phyloP scores from a whole-genome alignment of 352 stramenopile genomes.

The Sclerospora graminicola region DNA sequence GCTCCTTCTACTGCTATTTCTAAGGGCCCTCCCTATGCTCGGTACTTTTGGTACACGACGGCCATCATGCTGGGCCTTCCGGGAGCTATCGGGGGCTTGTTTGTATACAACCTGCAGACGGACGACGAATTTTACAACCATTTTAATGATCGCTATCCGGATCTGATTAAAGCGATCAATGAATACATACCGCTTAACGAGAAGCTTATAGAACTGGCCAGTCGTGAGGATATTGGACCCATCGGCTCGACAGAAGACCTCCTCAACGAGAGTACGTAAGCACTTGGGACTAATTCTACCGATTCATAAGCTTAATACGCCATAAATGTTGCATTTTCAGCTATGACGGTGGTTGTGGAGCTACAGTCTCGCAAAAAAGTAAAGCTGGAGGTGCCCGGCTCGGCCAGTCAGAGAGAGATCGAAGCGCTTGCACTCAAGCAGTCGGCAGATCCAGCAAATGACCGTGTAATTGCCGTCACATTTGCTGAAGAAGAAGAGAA shows the following conservation, averaged over 20 bases:
- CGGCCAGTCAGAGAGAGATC: constrained; percentile 54
- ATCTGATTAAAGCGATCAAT: constrained; percentile 59
- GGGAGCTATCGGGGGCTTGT: constrained; percentile 39
- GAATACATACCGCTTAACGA: constrained; percentile 55
- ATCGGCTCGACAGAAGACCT: constrained; percentile 42
- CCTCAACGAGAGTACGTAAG: constrained; percentile 53
- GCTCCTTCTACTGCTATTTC: neutral
- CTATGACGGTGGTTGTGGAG: constrained; percentile 46
- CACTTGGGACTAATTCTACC: no score
- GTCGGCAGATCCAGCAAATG: constrained; percentile 18
- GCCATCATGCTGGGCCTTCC: constrained; percentile 75
- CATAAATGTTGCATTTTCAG: constrained; percentile 12
- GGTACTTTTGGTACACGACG: constrained; percentile 67
- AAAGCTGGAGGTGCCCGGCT: constrained; percentile 41
- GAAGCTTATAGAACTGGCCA: constrained; percentile 24
- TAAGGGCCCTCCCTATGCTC: constrained; percentile 43
- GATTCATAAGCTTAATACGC: no score
- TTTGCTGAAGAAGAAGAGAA: constrained; percentile 51
- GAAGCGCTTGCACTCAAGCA: constrained; percentile 41
- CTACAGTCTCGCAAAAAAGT: constrained; percentile 44
- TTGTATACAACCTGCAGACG: constrained; percentile 77
- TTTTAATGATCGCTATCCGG: constrained; percentile 75
- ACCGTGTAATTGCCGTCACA: constrained; percentile 47
- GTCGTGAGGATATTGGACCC: constrained; percentile 59
- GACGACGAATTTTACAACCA: constrained; percentile 81